Base-by-base conservation (phyloP, 2,329 filamentous ascomycete genomes). In the Coniochaeta pulveracea region DNA sequence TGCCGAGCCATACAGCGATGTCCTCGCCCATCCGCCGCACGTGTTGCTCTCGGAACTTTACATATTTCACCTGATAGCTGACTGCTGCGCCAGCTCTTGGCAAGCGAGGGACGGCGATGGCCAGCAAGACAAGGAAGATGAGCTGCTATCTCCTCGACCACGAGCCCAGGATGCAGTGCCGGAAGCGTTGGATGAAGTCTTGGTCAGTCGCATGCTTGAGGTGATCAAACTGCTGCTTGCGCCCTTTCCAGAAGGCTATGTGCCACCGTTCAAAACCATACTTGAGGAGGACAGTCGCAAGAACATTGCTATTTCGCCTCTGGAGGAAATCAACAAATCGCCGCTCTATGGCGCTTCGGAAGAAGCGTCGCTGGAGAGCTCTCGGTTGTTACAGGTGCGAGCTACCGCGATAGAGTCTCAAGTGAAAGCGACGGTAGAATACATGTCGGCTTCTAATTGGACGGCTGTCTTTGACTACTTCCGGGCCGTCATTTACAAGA, bases 361-460 rank as follows among this genome's bases (percentile, higher is more conserved):
- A 17, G 56, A 57, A 24, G 45, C 51, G 10, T n/a, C n/a, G n/a
- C 46, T 52, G 10, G 59, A 60, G 33, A 52, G 46, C 7, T 45
- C 46, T 23, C 43, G 43, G 19, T 37, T 52, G 26, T 49, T 52
- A 12, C 51, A 55, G 11, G 47, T 55, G 9, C 60, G 60, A 30
- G 47, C 57, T 9, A 44, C 55, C 12, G 61, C 68, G 33, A 57
- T 78, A 34, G 75, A 80, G 46, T 54, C 55, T 6, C 60, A 69
- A 42, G 60, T 73, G 44, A 69, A 70, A 48, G 57, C 52, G 5
- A 61, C 81, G 11, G 58, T 78, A 21, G 75, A 80, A 48, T 82
- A 73, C 43, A 54, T 77, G 37, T 78, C 73, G 10, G 76, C 72
- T 6, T 73, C 73, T 3, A 80, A 67, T 44, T 82, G 77, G 77